phyloP scores from a whole-genome alignment of 345 rosid species.

The Populus davidiana region DNA sequence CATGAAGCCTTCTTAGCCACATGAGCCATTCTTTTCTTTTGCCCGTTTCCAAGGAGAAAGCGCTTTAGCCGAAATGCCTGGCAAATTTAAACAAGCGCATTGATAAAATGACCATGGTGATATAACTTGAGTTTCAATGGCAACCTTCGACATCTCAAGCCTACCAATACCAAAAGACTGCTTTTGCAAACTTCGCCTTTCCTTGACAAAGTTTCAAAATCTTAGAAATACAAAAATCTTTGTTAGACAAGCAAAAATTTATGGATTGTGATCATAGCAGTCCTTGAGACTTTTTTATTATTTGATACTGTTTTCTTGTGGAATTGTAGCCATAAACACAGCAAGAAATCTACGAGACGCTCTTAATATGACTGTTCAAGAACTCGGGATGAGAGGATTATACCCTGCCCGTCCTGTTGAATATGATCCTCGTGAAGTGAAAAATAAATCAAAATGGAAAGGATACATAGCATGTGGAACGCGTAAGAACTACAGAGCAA shows the following conservation, averaged over 20 bases:
- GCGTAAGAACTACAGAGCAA: not conserved
- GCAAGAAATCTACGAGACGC: not conserved
- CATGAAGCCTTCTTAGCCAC: conserved; percentile 48
- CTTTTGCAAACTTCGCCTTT: not conserved
- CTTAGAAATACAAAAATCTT: not conserved
- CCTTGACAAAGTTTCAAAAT: not conserved
- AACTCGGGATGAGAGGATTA: not conserved
- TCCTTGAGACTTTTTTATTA: not conserved
- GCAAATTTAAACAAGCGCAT: not conserved
- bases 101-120: not conserved
- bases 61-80: conserved; percentile 50
- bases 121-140: not conserved
- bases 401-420: not conserved
- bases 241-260: not conserved
- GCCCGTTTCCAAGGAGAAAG: conserved; percentile 29
- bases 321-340: not conserved
- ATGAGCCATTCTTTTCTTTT: conserved; percentile 27
- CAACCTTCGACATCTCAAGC: not conserved
- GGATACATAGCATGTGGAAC: not conserved
- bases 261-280: not conserved
- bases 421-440: not conserved
- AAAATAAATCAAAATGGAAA: not conserved
- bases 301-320: not conserved
- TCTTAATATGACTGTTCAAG: not conserved
- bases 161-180: not conserved